Base-by-base conservation (phyloP, 352 stramenopile genomes). In the Globisporangium echinulatum region DNA sequence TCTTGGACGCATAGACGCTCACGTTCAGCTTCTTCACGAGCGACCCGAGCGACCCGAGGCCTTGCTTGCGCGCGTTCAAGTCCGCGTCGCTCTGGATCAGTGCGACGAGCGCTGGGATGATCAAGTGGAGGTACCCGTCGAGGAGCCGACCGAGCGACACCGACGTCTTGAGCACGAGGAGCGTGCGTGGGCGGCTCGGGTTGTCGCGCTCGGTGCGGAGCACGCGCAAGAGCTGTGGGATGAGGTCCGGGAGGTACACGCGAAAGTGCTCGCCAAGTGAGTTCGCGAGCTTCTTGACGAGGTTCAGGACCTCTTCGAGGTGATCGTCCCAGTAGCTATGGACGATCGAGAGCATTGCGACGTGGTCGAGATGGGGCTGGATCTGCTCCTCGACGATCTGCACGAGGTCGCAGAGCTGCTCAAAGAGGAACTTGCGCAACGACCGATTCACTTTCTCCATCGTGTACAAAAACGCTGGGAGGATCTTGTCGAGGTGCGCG, bases 341-440 rank as follows among this genome's bases (percentile, higher is more conserved):
- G 3, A 92, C 74, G 52, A 95, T 91, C 8, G 80, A 90, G 42
- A 92, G 69, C 73, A 95, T 84, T 14, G 84, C 83, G 14, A 88
- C 74, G 47, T 93, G 82, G 51, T 95, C 83, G 19, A 95, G 63
- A 59, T 95, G 82, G 7, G 93, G 88, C 46, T 97, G 85, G 53
- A 99, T 94, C 72, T 99, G 90, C 59, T 98, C 94, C 56, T 97
- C 86, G 9, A 99, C 96, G 70, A 99, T 98, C 40, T 92, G 75
- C 49, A 98, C 96, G n/a, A 99, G 75, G 48, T 95, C 92, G 58
- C 89, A 96, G 37, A 99, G 76, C 59, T 99, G 94, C 66, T 99
- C 94, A 25, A 99, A 88, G 13, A 99, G 71, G 61, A 96, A 97
- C 74, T 99, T 97, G 49, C 96, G 75, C 42, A 96, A 66, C 40